Base-by-base conservation (phyloP, 1,139 yeast species). In the Kodamaea alishanica region DNA sequence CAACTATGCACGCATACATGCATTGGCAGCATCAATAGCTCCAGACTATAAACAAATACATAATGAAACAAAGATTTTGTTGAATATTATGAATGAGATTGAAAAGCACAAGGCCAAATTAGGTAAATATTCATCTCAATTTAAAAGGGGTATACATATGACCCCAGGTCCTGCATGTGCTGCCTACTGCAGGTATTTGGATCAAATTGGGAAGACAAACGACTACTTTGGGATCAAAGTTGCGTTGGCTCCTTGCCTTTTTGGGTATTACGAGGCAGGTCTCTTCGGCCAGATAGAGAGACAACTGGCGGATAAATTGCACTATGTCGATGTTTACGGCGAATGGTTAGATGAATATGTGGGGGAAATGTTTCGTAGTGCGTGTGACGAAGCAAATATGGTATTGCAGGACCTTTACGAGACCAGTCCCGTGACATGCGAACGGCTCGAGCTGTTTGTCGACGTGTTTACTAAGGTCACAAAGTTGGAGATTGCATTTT, bases 211-310 rank as follows among this genome's bases (percentile, higher is more conserved):
- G 2, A 61, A 64, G 26, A 63, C 58, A 30, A 70, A 69, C 29
- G 84, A 81, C 53, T 84, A 81, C 73, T 58, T 81, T 28, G 85
- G 82, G 22, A 71, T 83, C 36, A 77, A 78, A 44, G 73, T 81
- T 6, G 86, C 94, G 0, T 60, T 85, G 37, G 75, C 89, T 2
- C 95, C 96, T 0, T 86, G 95, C 58, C 62, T 84, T 32, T 75
- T 81, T 55, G 96, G 95, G 1, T 84, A 84, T 56, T 75, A 75
- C 28, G 74, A 77, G 41, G 81, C 85, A 0, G 75, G 67, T 0
- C 34, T 38, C 0, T 56, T 49, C 41, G 74, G 67, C 1, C 41
- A 42, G 9, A 26, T 8, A 39, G 53, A 36, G 43, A 41, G 8
- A 12, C 32, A 0, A 46, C 39, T 22, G 46, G 46, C 22, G 50